Conservation (phyloP, 2,329 filamentous ascomycete genomes). For the Colletotrichum sp. region DNA sequence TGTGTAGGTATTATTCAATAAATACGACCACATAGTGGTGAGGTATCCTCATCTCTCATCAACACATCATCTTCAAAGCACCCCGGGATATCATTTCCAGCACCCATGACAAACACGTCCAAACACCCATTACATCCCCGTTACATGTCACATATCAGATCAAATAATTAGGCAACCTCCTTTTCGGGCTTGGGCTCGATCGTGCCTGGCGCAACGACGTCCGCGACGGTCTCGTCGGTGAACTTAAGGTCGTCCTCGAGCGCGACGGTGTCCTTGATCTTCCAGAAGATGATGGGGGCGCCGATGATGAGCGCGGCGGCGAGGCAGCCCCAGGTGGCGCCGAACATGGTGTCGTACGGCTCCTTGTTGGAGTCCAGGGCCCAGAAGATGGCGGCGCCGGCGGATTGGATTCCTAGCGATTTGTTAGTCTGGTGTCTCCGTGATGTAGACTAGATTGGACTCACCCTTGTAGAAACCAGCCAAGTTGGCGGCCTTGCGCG, state of each 20-base stretch:
- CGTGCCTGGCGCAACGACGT: conserved; percentile 56
- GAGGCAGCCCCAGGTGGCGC: conserved; percentile 74
- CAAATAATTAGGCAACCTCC: not conserved
- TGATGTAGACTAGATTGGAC: not conserved
- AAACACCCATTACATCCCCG: not conserved
- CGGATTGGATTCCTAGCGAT: conserved; percentile 72
- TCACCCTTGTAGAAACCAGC: conserved; percentile 81
- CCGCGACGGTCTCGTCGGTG: conserved; percentile 80
- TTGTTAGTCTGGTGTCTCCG: conserved; percentile 8
- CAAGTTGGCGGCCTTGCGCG: conserved; percentile 89
- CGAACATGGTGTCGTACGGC: conserved; percentile 76
- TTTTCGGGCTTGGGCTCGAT: not conserved
- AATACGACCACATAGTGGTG: not conserved
- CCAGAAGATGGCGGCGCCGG: conserved; percentile 79
- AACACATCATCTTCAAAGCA: not conserved
- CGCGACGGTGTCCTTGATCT: conserved; percentile 81
- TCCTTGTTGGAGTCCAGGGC: conserved; percentile 68
- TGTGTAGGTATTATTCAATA: not conserved
- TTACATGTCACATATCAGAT: not conserved
- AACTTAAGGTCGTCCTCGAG: conserved; percentile 85
- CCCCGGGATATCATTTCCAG: not conserved
- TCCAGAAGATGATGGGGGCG: conserved; percentile 77
- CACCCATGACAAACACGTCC: not conserved
- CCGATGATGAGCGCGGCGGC: conserved; percentile 77
- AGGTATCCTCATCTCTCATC: conserved; percentile 7